phyloP scores from a whole-genome alignment of 352 stramenopile genomes.

The Pythium brachiatum region DNA sequence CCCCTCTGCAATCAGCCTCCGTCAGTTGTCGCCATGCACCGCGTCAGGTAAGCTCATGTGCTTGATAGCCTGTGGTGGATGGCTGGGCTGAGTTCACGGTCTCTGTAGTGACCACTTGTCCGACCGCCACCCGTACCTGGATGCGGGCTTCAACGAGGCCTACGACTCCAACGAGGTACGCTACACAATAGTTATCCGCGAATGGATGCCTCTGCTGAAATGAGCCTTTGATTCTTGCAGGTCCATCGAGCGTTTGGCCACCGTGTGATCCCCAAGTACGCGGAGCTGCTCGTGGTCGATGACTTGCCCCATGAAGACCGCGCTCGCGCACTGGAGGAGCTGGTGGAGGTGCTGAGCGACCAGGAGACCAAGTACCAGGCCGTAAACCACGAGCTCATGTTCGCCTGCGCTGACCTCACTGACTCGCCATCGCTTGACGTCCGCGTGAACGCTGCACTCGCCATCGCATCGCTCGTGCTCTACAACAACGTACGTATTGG shows the following conservation, averaged over 20 bases:
- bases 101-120: conserved; percentile 50
- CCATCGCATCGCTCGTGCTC: conserved; percentile 54
- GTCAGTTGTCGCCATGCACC: conserved; percentile 55
- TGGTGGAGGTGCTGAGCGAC: conserved; percentile 55
- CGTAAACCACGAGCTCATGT: conserved; percentile 46
- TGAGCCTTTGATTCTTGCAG: conserved; percentile 18
- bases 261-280: conserved; percentile 55
- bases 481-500: conserved; percentile 40
- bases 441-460: conserved; percentile 40
- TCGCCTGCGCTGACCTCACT: conserved; percentile 49
- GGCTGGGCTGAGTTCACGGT: conserved; percentile 1
- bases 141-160: conserved; percentile 52
- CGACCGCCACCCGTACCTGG: conserved; percentile 58
- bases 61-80: no score
- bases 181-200: no score
- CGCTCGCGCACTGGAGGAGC: conserved; percentile 41
- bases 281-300: conserved; percentile 51
- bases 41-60: conserved; percentile 35
- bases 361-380: conserved; percentile 57
- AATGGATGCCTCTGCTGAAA: no score
- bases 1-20: no score
- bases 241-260: conserved; percentile 56
- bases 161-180: conserved; percentile 49
- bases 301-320: conserved; percentile 55
- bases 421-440: conserved; percentile 39